Evolutionary conservation across 2,329 filamentous ascomycete species (phyloP), one percentile per base, ranked within the genome.

Genomic region (Neonectria sp.): DNA sequence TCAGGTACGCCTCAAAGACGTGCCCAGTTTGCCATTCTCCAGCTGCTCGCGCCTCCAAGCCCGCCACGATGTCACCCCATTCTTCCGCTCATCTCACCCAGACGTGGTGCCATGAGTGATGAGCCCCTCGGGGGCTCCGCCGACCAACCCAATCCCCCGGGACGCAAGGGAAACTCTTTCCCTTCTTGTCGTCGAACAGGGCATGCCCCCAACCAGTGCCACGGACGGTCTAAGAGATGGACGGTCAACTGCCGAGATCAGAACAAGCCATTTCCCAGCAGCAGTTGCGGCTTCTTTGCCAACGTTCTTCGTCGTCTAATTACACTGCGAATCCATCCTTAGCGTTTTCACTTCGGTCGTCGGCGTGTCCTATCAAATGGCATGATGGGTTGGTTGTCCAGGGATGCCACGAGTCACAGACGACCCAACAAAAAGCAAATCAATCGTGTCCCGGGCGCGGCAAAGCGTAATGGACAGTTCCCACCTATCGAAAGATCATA

Each of bases 61-160:
- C 35, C 33, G 37, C 66, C 62, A 46, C 63, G 66, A 67, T 70
- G 63, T 65, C 65, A 67, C 67, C 68, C 65, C 65, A 71, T 71
- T 48, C 37, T 46, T 29, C 21, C 40, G 53, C 56, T 53, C 55
- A 56, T 37, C 52, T 67, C 56, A 46, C 58, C 57, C 51, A 40
- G 49, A 62, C 59, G 48, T 51, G 62, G 58, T 63, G 15, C 37
- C 15, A 40, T 40, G 37, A n/a, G 65, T 37, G 43, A 71, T 65
- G 51, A 48, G 60, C 59, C 27, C 27, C 46, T 52, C 68, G 65
- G 64, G 57, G 46, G 56, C 60, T 65, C 71, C 68, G 66, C 56
- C 55, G 48, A 46, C 62, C 31, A 64, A 49, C 43, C 65, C 60
- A 59, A 45, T 55, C 55, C 31, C 33, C 48, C 35, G 33, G 62